These are phyloP conservation scores for Neoboletus brunneissimus DNA, from an alignment of 768 basidiomycete species.

Conservation along the genomic window DNA sequence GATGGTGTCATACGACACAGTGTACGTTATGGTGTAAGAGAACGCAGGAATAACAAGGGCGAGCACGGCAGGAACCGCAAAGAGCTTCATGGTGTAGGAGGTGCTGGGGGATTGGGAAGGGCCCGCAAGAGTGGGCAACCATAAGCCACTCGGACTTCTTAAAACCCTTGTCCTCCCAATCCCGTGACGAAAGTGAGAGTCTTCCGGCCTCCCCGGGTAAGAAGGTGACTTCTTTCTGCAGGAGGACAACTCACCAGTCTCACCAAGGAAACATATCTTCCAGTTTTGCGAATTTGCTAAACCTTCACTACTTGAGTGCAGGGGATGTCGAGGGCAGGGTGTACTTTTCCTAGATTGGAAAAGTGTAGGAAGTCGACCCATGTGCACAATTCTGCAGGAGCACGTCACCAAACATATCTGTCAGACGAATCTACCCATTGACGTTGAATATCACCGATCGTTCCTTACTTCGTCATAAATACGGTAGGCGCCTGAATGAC, in stretches of 20 bases:
- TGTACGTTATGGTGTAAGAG: conserved; percentile 3
- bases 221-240: background rate
- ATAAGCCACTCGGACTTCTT: background rate
- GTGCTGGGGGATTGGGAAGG: background rate
- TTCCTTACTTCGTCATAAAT: background rate
- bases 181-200: background rate
- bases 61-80: no score
- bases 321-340: background rate
- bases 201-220: no score
- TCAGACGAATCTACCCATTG: background rate
- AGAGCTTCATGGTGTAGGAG: background rate
- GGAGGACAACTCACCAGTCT: background rate
- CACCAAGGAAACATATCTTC: background rate
- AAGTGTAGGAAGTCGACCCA: background rate
- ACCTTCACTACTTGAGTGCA: background rate
- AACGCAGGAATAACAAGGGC: no score
- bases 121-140: background rate
- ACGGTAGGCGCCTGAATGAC: background rate
- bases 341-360: background rate
- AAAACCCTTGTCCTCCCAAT: background rate
- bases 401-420: background rate
- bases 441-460: background rate
- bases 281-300: background rate
- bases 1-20: conserved; percentile 42
- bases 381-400: no score